A percentile compares a stretch with the other conserved stretches of the same genome.
These are phyloP conservation scores for Boehmeria nivea DNA, from an alignment of 306 rosid species.

Conservation along the genomic window DNA sequence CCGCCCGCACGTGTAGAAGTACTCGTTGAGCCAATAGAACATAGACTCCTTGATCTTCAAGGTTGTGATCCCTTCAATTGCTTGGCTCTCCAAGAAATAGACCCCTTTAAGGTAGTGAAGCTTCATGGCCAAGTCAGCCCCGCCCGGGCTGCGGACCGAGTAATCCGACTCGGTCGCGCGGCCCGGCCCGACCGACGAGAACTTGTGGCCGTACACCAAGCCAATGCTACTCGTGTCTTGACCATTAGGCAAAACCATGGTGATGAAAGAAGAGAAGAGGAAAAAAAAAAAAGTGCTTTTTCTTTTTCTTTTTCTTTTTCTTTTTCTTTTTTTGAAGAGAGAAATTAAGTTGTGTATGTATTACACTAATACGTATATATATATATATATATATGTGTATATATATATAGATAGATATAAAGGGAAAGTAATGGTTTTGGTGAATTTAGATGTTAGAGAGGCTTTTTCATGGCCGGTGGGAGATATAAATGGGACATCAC, in stretches of 20 bases:
- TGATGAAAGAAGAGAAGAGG: background rate
- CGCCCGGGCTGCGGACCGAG: slow-evolving; percentile 26
- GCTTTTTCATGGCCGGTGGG: background rate
- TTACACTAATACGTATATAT: background rate
- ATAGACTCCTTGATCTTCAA: slow-evolving; percentile 37
- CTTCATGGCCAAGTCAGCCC: slow-evolving; percentile 75
- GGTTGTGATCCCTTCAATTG: slow-evolving; percentile 20
- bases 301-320: too few relatives aligned
- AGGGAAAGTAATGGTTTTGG: background rate
- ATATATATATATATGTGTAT: background rate
- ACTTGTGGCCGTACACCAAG: slow-evolving; percentile 35
- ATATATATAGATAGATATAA: too few relatives aligned
- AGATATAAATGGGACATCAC: background rate
- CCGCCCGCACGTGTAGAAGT: slow-evolving; percentile 48
- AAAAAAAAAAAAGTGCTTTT: background rate
- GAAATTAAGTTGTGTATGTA: too few relatives aligned
- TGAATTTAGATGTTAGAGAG: background rate
- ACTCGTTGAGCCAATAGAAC: slow-evolving; percentile 30
- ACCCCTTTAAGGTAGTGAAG: slow-evolving; percentile 64
- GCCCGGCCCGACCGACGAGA: slow-evolving; percentile 71
- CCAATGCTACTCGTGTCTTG: too few relatives aligned
- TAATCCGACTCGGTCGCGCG: slow-evolving; percentile 23
- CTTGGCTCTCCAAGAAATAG: slow-evolving; percentile 46
- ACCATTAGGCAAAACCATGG: slow-evolving; percentile 37
- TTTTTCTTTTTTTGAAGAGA: too few relatives aligned